Conservation (phyloP, 2,329 filamentous ascomycete genomes). For the Teratosphaeriaceae sp. region DNA sequence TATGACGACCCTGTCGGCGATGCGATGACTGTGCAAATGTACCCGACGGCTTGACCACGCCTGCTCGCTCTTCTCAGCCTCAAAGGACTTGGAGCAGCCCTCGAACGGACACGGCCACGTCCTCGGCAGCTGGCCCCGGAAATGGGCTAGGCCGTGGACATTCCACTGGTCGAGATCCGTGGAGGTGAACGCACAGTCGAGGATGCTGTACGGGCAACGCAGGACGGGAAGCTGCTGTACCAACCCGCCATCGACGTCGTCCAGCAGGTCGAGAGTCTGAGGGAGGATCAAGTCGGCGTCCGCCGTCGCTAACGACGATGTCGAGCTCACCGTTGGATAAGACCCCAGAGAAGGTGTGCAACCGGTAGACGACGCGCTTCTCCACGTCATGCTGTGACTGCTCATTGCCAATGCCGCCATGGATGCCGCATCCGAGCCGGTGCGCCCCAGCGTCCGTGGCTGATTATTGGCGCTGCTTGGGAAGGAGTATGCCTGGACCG, state of each 20-base stretch:
- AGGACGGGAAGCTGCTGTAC: neutral
- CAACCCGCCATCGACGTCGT: conserved; percentile 1
- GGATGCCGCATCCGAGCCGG: neutral
- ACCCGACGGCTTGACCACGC: conserved; percentile 13
- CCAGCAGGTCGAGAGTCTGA: conserved; percentile 1
- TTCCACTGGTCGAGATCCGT: conserved; percentile 11
- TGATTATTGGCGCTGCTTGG: neutral
- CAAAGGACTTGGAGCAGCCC: conserved; percentile 8
- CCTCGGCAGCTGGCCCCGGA: conserved; percentile 11
- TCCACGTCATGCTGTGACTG: conserved; percentile 1
- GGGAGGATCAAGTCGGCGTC: neutral
- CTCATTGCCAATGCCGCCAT: neutral
- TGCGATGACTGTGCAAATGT: conserved; percentile 10
- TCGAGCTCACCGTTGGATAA: neutral
- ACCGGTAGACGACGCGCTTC: neutral
- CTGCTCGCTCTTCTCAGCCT: conserved; percentile 6
- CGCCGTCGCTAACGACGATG: neutral
- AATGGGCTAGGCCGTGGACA: conserved; percentile 12
- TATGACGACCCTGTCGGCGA: neutral
- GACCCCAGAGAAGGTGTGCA: neutral
- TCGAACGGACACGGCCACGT: conserved; percentile 13
- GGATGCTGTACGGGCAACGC: conserved; percentile 15
- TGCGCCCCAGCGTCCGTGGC: neutral
- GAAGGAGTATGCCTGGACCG: neutral
- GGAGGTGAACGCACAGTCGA: conserved; percentile 12